These are phyloP conservation scores for Paraphoma sp. DNA, from an alignment of 2,329 filamentous ascomycete genomes.

Conservation along the genomic window DNA sequence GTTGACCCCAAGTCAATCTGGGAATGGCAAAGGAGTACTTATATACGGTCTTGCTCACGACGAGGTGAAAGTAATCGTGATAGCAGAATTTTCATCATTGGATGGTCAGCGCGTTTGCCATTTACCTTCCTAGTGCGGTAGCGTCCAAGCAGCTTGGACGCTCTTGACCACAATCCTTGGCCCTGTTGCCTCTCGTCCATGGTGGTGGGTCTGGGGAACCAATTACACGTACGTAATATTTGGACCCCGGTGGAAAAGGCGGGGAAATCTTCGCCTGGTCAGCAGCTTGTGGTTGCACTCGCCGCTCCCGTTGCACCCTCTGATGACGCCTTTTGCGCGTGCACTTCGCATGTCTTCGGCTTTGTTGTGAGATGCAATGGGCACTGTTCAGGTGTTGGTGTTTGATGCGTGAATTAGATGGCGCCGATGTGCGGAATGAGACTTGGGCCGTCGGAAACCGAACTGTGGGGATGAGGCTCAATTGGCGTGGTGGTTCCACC, in stretches of 20 bases:
- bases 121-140: not conserved
- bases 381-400: conserved; percentile 16
- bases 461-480: conserved; percentile 19
- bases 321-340: not conserved
- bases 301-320: not conserved
- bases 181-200: not conserved
- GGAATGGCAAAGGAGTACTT: conserved; percentile 1
- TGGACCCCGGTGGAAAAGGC: conserved; percentile 11
- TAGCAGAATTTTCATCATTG: conserved; percentile 18
- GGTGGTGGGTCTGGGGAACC: conserved; percentile 25
- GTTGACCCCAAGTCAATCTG: not conserved
- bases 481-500: not conserved
- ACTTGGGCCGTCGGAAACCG: conserved; percentile 27
- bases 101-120: conserved; percentile 6
- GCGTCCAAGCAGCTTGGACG: conserved; percentile 1
- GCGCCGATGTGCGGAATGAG: conserved; percentile 9
- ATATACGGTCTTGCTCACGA: conserved; percentile 12
- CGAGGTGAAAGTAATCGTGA: conserved; percentile 3
- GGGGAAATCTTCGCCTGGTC: conserved; percentile 12
- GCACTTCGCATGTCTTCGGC: conserved; percentile 17
- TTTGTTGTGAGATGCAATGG: conserved; percentile 5
- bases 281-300: conserved; percentile 7
- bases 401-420: conserved; percentile 1
- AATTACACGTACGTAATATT: conserved; percentile 31
- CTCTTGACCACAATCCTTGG: conserved; percentile 1